A percentile compares a stretch with the other conserved stretches of the same genome.
Evolutionary conservation across 441 rosid species (phyloP).

Genomic region (Brassica balearica): DNA sequence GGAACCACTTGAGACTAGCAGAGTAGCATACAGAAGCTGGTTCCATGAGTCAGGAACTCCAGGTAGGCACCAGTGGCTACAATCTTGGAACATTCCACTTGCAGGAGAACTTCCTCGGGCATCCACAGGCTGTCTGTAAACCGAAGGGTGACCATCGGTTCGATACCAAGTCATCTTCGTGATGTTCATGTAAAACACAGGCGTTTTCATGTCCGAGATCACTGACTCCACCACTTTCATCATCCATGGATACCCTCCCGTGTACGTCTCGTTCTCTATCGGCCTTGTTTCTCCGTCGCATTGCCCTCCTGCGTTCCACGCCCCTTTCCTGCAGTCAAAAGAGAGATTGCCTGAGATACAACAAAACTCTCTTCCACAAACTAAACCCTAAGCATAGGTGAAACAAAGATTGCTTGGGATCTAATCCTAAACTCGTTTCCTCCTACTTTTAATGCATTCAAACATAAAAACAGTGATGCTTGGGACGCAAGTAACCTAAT

Average conservation of each 20-base stretch:
- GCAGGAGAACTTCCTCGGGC: conserved; percentile 6
- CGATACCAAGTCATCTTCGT: conserved; percentile 64
- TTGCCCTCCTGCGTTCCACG: conserved; percentile 55
- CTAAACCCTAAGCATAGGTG: background rate
- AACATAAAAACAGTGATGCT: background rate
- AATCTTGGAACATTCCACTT: conserved; percentile 38
- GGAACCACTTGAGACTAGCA: conserved; percentile 38
- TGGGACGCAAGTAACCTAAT: background rate
- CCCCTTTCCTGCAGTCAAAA: conserved; percentile 48
- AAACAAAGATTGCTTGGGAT: background rate
- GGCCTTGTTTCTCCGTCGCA: conserved; percentile 53
- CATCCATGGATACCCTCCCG: conserved; percentile 60
- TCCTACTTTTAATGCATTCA: background rate
- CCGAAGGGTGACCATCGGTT: conserved; percentile 65
- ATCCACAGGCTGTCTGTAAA: conserved; percentile 41
- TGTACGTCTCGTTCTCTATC: conserved; percentile 45
- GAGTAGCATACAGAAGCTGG: conserved; percentile 44
- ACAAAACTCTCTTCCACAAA: background rate
- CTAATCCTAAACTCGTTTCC: background rate
- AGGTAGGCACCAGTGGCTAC: conserved; percentile 50
- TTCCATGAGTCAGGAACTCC: conserved; percentile 51
- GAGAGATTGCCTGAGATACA: background rate
- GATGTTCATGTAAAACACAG: conserved; percentile 61
- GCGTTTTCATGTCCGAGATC: conserved; percentile 60
- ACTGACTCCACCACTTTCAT: conserved; percentile 59